A percentile compares a stretch with the other conserved stretches of the same genome.
Conservation (phyloP, 164 flowering plant species). For the Platanus orientalis region DNA sequence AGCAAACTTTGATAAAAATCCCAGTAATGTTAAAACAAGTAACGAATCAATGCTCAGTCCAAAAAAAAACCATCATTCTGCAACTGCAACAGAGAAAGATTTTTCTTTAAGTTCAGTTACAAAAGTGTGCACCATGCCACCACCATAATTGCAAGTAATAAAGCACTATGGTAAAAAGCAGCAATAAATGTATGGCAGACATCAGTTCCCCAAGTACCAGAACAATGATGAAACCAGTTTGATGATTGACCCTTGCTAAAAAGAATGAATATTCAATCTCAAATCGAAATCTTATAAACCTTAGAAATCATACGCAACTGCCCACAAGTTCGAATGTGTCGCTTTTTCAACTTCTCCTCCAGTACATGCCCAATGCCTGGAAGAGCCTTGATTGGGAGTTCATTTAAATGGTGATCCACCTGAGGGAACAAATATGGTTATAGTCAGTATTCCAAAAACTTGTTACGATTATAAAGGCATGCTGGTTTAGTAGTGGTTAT, state of each 20-base stretch:
- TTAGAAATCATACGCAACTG: constrained; percentile 70
- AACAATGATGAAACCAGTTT: not conserved
- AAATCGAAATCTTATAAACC: constrained; percentile 31
- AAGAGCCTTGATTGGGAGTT: constrained; percentile 77
- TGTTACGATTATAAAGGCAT: not conserved
- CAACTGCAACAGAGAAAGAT: no score
- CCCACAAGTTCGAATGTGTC: constrained; percentile 62
- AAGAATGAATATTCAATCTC: not conserved
- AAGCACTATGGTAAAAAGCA: not conserved
- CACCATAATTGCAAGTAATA: no score
- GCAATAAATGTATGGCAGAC: not conserved
- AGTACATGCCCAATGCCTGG: constrained; percentile 89
- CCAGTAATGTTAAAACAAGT: no score
- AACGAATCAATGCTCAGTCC: no score
- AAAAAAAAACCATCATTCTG: no score
- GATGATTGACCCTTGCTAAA: not conserved
- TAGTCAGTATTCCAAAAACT: not conserved
- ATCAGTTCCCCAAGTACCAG: not conserved
- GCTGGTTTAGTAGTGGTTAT: not conserved
- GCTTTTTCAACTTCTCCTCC: constrained; percentile 68
- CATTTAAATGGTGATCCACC: constrained; percentile 65
- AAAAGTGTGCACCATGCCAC: no score
- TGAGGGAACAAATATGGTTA: constrained; percentile 20
- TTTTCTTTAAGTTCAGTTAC: no score
- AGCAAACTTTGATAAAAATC: no score